Evolutionary conservation across 805 yeast genomes (phyloP).

Genomic region (Lachancea lanzarotensis): DNA sequence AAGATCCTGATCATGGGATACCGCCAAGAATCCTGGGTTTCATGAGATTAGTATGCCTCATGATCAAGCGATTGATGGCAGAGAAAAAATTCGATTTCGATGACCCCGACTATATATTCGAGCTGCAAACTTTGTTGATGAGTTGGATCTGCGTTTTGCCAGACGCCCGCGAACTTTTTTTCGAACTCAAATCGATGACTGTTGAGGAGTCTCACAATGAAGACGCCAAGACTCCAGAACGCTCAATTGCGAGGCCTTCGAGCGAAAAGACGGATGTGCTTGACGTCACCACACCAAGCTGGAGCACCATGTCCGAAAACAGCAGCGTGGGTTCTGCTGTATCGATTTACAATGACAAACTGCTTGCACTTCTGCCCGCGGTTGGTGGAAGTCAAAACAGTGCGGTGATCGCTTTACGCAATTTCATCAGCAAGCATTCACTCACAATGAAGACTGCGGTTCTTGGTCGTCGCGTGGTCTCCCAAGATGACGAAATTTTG

Average conservation of each 20-base stretch:
- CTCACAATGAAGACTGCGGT: constrained; percentile 18
- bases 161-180: constrained; percentile 56
- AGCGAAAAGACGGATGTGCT: not conserved
- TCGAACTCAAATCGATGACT: constrained; percentile 29
- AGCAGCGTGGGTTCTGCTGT: not conserved
- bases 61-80: constrained; percentile 49
- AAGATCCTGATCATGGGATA: constrained; percentile 23
- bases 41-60: constrained; percentile 52
- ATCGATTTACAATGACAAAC: constrained; percentile 15
- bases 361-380: constrained; percentile 23
- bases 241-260: not conserved
- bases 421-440: constrained; percentile 22
- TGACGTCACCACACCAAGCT: not conserved
- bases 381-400: constrained; percentile 18
- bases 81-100: constrained; percentile 40
- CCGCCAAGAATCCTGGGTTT: constrained; percentile 34
- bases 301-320: not conserved
- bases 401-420: constrained; percentile 22
- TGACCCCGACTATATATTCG: constrained; percentile 50
- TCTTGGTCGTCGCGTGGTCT: constrained; percentile 22
- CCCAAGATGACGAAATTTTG: constrained; percentile 20
- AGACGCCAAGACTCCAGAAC: not conserved
- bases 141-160: constrained; percentile 60
- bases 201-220: not conserved
- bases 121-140: constrained; percentile 52